phyloP scores from a whole-genome alignment of 805 yeast genomes.

The Metschnikowia proteae region DNA sequence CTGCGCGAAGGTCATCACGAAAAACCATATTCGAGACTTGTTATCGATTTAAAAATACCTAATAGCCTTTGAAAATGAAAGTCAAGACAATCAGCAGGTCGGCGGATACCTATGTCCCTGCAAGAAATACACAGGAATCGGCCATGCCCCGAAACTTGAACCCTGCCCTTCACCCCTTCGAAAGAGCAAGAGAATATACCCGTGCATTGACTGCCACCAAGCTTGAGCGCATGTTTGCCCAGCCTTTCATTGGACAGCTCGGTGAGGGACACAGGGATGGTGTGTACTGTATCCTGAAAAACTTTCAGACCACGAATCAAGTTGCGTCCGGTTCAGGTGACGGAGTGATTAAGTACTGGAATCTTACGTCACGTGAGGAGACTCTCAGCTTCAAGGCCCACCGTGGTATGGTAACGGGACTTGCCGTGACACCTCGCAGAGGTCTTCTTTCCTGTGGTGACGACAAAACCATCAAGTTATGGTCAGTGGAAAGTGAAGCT shows the following conservation, averaged over 20 bases:
- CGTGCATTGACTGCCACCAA: conserved; percentile 93
- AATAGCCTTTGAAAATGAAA: conserved; percentile 48
- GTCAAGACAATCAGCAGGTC: conserved; percentile 86
- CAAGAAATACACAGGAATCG: conserved; percentile 82
- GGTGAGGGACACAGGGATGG: conserved; percentile 97
- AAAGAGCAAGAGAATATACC: conserved; percentile 94
- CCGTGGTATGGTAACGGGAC: conserved; percentile 83
- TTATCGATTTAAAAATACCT: neutral
- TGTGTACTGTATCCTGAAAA: conserved; percentile 80
- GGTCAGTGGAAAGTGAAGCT: conserved; percentile 69
- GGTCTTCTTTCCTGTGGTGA: conserved; percentile 80
- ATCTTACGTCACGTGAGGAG: conserved; percentile 75
- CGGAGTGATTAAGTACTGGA: conserved; percentile 94
- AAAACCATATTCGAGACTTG: neutral
- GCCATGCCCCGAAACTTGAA: conserved; percentile 84
- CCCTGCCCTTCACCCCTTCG: conserved; percentile 95
- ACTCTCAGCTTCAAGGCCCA: conserved; percentile 80
- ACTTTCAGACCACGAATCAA: conserved; percentile 62
- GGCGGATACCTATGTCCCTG: conserved; percentile 89
- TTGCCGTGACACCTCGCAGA: conserved; percentile 60
- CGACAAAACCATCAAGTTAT: conserved; percentile 83
- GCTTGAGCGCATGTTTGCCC: conserved; percentile 94
- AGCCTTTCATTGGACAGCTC: conserved; percentile 91
- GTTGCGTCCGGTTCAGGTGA: conserved; percentile 94
- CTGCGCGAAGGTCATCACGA: conserved; percentile 5